Evolutionary conservation across 352 stramenopile genomes (phyloP).

Genomic region (Peronospora farinosa): DNA sequence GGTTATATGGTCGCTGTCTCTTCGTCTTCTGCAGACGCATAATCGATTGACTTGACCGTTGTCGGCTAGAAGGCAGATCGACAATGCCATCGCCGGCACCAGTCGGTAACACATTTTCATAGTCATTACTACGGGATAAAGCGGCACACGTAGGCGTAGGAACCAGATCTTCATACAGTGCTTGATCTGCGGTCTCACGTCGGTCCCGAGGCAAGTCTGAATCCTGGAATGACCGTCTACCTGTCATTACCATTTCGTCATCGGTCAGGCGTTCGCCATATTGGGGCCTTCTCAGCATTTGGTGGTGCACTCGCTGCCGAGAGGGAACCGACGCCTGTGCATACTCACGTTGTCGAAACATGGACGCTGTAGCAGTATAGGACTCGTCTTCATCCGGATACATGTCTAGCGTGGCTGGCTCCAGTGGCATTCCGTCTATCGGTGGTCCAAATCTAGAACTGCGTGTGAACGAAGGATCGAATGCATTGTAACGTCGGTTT

Average conservation of each 20-base stretch:
- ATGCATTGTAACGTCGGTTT: slow-evolving; percentile 10
- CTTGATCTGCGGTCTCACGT: slow-evolving; percentile 11
- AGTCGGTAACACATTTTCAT: slow-evolving; percentile 3
- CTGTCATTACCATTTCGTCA: slow-evolving; percentile 6
- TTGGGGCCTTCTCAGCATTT: slow-evolving; percentile 12
- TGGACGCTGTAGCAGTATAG: background rate
- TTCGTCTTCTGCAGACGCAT: slow-evolving; percentile 13
- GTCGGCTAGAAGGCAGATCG: slow-evolving; percentile 9
- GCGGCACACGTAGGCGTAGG: slow-evolving; percentile 2
- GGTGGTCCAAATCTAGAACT: slow-evolving; percentile 8
- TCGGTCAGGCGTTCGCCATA: slow-evolving; percentile 6
- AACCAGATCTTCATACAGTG: slow-evolving; percentile 24
- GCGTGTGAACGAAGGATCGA: background rate
- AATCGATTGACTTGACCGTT: slow-evolving; percentile 3
- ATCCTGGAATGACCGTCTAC: slow-evolving; percentile 13
- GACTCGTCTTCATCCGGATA: slow-evolving; percentile 13
- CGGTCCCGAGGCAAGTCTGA: slow-evolving; percentile 17
- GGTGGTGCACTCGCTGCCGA: slow-evolving; percentile 19
- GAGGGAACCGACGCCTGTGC: slow-evolving; percentile 12
- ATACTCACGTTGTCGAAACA: slow-evolving; percentile 19
- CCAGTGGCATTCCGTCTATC: slow-evolving; percentile 20
- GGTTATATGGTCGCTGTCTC: slow-evolving; percentile 8
- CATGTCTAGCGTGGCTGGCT: slow-evolving; percentile 22
- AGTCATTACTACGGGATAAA: slow-evolving; percentile 6
- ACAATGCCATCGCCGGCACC: background rate